These are phyloP conservation scores for Tuber brumale DNA, from an alignment of 495 filamentous ascomycete genomes.

Conservation along the genomic window DNA sequence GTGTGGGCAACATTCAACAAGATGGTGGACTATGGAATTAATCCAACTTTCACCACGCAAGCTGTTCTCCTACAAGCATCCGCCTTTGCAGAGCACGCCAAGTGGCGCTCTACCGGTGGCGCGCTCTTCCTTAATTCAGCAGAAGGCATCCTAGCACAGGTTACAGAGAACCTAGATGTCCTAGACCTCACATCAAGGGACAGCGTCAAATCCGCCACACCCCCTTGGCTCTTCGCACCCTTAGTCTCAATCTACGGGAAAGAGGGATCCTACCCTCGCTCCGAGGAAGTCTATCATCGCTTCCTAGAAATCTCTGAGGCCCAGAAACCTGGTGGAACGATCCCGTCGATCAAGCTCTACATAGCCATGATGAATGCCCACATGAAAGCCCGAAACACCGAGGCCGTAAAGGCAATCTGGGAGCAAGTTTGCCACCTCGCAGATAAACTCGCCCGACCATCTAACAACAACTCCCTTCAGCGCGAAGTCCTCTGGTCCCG, in stretches of 20 bases:
- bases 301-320: constrained; percentile 24
- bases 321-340: constrained; percentile 26
- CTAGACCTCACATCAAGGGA: constrained; percentile 38
- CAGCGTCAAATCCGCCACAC: constrained; percentile 35
- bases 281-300: constrained; percentile 20
- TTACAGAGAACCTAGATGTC: constrained; percentile 28
- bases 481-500: constrained; percentile 14
- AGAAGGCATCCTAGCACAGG: constrained; percentile 37
- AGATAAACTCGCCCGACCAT: constrained; percentile 13
- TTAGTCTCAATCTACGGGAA: constrained; percentile 38
- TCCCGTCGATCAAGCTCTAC: constrained; percentile 38
- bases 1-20: constrained; percentile 51
- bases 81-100: constrained; percentile 45
- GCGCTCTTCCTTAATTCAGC: constrained; percentile 28
- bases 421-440: constrained; percentile 17
- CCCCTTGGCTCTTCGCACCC: constrained; percentile 41
- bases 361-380: constrained; percentile 38
- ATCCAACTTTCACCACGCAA: constrained; percentile 45
- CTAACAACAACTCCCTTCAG: neutral
- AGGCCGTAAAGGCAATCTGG: constrained; percentile 31
- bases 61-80: constrained; percentile 45
- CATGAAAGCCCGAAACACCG: constrained; percentile 21
- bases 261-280: constrained; percentile 20
- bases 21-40: constrained; percentile 50
- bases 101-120: constrained; percentile 24